Percentiles rank a stretch among this genome's conserved stretches.
phyloP scores from a whole-genome alignment of 129 eudicot genomes.

The Chrysanthemum lavandulifolium region DNA sequence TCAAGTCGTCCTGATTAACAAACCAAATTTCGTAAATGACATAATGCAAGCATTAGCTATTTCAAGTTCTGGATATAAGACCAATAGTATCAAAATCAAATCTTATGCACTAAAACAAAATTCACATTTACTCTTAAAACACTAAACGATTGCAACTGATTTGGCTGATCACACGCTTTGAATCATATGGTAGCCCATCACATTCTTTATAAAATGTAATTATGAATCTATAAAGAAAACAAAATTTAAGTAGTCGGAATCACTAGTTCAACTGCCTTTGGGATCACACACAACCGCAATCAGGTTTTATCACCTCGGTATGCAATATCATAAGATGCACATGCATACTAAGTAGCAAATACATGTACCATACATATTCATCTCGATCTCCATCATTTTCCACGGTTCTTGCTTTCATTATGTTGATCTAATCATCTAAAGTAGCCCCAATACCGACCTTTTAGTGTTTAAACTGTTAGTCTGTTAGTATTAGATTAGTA shows the following conservation, averaged over 20 bases:
- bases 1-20: constrained; percentile 51
- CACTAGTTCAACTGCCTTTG: neutral
- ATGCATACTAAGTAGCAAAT: neutral
- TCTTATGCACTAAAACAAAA: neutral
- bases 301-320: neutral
- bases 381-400: too few species aligned
- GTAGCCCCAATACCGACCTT: too few species aligned
- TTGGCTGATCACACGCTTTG: too few species aligned
- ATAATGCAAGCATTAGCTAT: constrained; percentile 1
- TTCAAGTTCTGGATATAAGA: constrained; percentile 6
- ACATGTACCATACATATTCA: too few species aligned
- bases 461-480: too few species aligned
- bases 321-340: neutral
- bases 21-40: constrained; percentile 4
- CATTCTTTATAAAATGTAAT: neutral
- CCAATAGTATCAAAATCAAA: neutral
- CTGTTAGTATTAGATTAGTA: too few species aligned
- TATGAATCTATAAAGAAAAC: neutral
- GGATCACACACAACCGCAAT: neutral
- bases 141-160: neutral
- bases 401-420: too few species aligned
- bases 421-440: too few species aligned
- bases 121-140: neutral
- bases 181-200: too few species aligned
- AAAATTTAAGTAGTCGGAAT: constrained; percentile 2